A percentile compares a stretch with the other conserved stretches of the same genome.
Evolutionary conservation across 148 eudicot species (phyloP).

Genomic region (Chenopodium formosanum): DNA sequence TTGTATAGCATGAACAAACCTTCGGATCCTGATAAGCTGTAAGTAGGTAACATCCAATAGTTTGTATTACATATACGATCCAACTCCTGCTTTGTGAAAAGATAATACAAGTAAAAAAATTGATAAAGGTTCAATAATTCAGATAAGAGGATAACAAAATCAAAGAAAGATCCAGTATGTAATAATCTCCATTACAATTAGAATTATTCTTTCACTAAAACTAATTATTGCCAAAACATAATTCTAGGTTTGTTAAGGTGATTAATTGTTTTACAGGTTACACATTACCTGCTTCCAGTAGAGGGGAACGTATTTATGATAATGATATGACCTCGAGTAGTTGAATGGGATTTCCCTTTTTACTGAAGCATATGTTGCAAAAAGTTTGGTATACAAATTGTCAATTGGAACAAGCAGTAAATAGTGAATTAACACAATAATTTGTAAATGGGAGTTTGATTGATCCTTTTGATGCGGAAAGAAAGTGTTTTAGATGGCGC

Average conservation of each 20-base stretch:
- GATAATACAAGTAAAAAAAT: not conserved
- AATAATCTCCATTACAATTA: not conserved
- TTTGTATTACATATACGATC: conserved; percentile 53
- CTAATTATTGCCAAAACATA: not conserved
- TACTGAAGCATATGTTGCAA: not conserved
- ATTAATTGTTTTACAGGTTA: not conserved
- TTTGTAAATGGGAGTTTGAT: not conserved
- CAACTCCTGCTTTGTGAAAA: conserved; percentile 48
- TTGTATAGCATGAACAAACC: conserved; percentile 39
- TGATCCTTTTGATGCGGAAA: too few species aligned
- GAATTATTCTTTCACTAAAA: not conserved
- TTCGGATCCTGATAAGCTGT: conserved; percentile 37
- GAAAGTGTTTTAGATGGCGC: not conserved
- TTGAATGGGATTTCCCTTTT: not conserved
- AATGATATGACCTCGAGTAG: not conserved
- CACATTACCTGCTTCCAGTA: not conserved
- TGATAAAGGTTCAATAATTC: not conserved
- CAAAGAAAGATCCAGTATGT: not conserved
- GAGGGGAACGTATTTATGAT: not conserved
- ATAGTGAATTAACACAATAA: not conserved
- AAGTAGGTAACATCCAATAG: conserved; percentile 63
- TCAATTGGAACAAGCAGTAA: not conserved
- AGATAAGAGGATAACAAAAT: not conserved
- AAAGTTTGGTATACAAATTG: not conserved
- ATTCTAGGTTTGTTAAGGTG: not conserved